Evolutionary conservation across 2,329 filamentous ascomycete genomes (phyloP).

Genomic region (Fusarium duplospermum): DNA sequence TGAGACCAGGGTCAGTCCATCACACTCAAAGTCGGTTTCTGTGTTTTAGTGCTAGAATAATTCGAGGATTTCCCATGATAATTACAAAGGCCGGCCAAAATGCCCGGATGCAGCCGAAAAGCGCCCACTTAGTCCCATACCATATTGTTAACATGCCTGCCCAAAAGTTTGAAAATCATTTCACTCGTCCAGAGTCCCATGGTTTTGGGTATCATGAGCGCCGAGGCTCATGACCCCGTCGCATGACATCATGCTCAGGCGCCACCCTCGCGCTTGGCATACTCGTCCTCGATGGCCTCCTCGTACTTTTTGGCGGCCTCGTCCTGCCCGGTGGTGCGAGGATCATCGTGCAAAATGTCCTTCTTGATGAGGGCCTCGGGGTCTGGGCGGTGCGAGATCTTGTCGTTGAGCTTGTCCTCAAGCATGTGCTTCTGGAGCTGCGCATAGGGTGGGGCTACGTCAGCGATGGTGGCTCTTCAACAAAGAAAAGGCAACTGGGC

Average conservation of each 20-base stretch:
- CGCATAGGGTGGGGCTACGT: constrained; percentile 7
- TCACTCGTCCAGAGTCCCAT: constrained; percentile 6
- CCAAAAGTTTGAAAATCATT: constrained; percentile 6
- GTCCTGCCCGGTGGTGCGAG: constrained; percentile 56
- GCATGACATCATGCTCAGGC: constrained; percentile 57
- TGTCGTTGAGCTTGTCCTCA: constrained; percentile 86
- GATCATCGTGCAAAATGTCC: constrained; percentile 80
- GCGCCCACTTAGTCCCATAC: constrained; percentile 11
- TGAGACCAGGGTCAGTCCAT: neutral
- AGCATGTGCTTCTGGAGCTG: constrained; percentile 87
- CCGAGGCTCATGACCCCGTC: constrained; percentile 31
- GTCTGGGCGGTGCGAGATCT: constrained; percentile 80
- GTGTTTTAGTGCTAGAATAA: constrained; percentile 9
- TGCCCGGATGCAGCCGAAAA: constrained; percentile 1
- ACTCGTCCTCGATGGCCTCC: constrained; percentile 73
- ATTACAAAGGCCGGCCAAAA: constrained; percentile 10
- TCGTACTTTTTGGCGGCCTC: constrained; percentile 64
- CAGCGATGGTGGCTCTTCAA: constrained; percentile 17
- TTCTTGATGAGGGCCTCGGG: constrained; percentile 82
- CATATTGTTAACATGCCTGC: constrained; percentile 6
- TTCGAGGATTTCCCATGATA: neutral
- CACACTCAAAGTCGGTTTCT: constrained; percentile 17
- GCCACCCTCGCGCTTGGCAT: constrained; percentile 72
- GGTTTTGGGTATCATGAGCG: neutral
- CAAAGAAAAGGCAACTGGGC: neutral